Evolutionary conservation across 768 basidiomycete species (phyloP), one percentile per base, ranked within the genome.

Genomic region (Termitomyces sp.): DNA sequence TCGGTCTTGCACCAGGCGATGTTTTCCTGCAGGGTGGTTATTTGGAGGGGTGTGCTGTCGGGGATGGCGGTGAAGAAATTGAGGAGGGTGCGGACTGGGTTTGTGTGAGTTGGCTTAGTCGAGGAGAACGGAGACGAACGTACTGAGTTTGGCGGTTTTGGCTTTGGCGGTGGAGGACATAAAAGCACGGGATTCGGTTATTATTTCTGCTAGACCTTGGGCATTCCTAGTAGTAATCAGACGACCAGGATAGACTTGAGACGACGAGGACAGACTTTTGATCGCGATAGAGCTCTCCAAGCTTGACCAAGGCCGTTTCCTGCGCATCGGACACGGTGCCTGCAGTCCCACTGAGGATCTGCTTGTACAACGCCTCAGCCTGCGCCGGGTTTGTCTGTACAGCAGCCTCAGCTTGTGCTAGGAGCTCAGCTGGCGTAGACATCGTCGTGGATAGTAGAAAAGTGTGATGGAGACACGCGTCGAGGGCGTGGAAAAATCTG

Each of bases 141-240:
- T 61, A 94, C 94, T 96, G 62, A 98, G 85, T 75, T 96, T 96
- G 3, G 95, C 95, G 0, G 96, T 97, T 74, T 98, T 97, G 1
- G 95, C 95, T 73, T 98, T 98, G 16, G 95, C 95, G 0, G 93
- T 91, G n/a, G 89, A 89, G 0, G 91, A 87, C 83, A 96, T 91
- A 78, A 95, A 94, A 0, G 84, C 79, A 49, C 94, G 78, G 0
- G 92, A 93, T 27, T 88, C 79, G 0, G 86, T 89, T 55, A 97
- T 91, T 37, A 96, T 87, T 55, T 93, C 84, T 10, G 94, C 92
- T 2, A 98, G 79, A 18, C 90, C 91, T 60, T 86, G 72, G 20
- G 91, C 87, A 76, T 98, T 90, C 67, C 94, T 97, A 42, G 63
- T 22, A 30, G 22, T 36, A 24, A 5, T 26, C n/a, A n/a, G n/a